Percentiles rank a stretch among this genome's conserved stretches.
Conservation (phyloP, 23 red algal species). For the Gracilaria gracilis region DNA sequence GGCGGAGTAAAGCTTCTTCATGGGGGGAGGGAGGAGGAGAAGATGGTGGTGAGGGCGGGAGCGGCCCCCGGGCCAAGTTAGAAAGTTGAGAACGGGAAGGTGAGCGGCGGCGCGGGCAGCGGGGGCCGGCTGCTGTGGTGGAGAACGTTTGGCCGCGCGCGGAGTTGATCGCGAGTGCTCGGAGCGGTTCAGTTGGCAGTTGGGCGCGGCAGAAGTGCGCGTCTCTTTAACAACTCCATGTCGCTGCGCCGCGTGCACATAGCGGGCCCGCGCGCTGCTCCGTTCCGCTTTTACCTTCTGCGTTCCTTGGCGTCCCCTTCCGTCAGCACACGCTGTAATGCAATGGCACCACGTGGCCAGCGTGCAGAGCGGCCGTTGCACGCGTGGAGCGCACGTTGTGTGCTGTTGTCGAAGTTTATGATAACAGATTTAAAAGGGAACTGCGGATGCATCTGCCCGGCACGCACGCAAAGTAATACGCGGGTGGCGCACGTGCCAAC, state of each 20-base stretch:
- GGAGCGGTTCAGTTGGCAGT: background rate
- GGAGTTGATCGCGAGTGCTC: background rate
- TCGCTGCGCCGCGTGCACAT: background rate
- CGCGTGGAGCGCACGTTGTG: background rate
- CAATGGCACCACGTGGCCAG: background rate
- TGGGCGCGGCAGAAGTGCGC: background rate
- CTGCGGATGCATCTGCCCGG: background rate
- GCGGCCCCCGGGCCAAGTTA: background rate
- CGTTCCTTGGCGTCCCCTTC: background rate
- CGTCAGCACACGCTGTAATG: background rate
- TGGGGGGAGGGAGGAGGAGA: background rate
- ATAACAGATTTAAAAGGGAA: background rate
- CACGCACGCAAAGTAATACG: background rate
- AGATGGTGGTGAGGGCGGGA: no score
- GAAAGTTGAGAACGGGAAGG: background rate
- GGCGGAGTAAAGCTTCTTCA: slow-evolving; percentile 68
- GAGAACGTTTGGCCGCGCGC: background rate
- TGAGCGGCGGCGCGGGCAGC: background rate
- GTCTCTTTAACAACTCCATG: background rate
- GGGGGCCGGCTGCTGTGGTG: background rate
- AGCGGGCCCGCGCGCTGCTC: no score
- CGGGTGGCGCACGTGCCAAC: slow-evolving; percentile 2
- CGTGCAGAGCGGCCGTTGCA: background rate
- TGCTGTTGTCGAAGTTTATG: no score
- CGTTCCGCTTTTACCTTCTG: background rate